Conservation (phyloP, 192 early-diverging fungal genomes). For the Entophlyctis luteolus region DNA sequence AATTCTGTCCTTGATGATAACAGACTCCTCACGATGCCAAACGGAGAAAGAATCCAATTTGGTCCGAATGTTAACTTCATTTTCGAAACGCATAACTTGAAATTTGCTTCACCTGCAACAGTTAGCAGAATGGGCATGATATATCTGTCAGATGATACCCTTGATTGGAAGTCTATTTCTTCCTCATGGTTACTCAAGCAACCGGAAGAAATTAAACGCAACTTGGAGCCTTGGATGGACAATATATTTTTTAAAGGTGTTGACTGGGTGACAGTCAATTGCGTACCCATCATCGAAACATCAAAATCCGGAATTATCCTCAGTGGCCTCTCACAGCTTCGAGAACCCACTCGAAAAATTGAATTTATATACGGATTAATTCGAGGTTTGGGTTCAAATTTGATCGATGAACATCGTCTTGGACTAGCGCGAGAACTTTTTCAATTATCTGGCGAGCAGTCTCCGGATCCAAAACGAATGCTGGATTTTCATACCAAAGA, state of each 20-base stretch:
- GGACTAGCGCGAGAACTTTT: conserved; percentile 48
- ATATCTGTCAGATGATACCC: conserved; percentile 56
- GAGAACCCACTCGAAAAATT: conserved; percentile 14
- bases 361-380: conserved; percentile 49
- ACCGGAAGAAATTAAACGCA: conserved; percentile 19
- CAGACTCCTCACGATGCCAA: conserved; percentile 56
- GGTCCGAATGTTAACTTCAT: conserved; percentile 61
- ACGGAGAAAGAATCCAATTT: conserved; percentile 62
- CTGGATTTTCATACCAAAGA: conserved; percentile 45
- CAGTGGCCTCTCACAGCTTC: conserved; percentile 52
- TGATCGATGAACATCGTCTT: conserved; percentile 35
- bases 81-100: conserved; percentile 60
- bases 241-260: conserved; percentile 42
- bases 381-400: conserved; percentile 50
- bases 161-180: conserved; percentile 43
- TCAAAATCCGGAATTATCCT: conserved; percentile 48
- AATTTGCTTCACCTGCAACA: conserved; percentile 59
- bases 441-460: conserved; percentile 38
- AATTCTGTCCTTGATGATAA: conserved; percentile 64
- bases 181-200: conserved; percentile 42
- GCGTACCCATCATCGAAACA: conserved; percentile 46
- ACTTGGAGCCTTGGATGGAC: conserved; percentile 36
- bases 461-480: conserved; percentile 41
- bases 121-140: conserved; percentile 67
- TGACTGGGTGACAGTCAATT: conserved; percentile 43